phyloP scores from a whole-genome alignment of 306 rosid genomes.

The Ormosia semicastrata region DNA sequence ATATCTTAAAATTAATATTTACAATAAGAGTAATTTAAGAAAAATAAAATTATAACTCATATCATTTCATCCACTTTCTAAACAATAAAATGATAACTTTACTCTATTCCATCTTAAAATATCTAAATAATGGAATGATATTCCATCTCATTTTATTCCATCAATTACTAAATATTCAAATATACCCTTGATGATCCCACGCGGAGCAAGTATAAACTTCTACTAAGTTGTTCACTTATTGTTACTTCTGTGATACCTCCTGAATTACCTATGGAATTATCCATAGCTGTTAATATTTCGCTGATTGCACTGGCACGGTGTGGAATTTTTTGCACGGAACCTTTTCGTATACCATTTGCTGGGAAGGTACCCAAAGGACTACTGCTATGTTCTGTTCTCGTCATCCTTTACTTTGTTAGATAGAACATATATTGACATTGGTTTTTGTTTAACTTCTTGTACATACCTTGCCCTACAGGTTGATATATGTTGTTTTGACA shows the following conservation, averaged over 20 bases:
- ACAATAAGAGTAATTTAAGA: too few species aligned
- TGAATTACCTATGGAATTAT: constrained; percentile 98
- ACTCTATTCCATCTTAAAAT: too few species aligned
- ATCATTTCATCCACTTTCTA: too few species aligned
- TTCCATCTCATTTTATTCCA: too few species aligned
- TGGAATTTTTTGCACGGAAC: constrained; percentile 97
- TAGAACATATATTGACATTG: constrained; percentile 1
- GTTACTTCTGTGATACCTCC: constrained; percentile 99
- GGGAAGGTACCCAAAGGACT: constrained; percentile 77
- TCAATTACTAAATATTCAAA: too few species aligned
- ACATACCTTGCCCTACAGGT: constrained; percentile 58
- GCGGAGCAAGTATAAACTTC: constrained; percentile 98
- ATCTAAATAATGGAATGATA: too few species aligned
- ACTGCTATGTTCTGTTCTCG: constrained; percentile 14
- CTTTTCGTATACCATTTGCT: constrained; percentile 98
- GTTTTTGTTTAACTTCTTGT: constrained; percentile 12
- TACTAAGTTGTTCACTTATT: constrained; percentile 94
- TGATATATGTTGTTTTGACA: constrained; percentile 98
- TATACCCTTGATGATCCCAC: constrained; percentile 99
- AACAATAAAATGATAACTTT: too few species aligned
- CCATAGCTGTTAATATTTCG: constrained; percentile 98
- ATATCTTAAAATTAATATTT: too few species aligned
- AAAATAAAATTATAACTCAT: too few species aligned
- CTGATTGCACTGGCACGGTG: constrained; percentile 90
- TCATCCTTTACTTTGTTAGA: constrained; percentile 1